Conservation (phyloP, 2,329 filamentous ascomycete genomes). For the Fusarium napiforme region DNA sequence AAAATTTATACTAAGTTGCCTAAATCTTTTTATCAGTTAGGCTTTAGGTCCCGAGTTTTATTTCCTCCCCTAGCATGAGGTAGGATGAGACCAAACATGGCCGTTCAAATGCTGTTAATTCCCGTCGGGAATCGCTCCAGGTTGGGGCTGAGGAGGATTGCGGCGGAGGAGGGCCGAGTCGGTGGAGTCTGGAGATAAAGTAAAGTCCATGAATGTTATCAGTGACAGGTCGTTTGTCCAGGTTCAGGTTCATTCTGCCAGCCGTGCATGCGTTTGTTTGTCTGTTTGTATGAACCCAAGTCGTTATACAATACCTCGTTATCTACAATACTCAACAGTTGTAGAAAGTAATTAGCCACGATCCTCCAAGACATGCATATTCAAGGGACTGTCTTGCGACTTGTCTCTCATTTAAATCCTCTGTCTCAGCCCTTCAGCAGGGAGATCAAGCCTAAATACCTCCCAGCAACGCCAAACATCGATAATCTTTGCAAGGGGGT, state of each 20-base stretch:
- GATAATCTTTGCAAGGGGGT: constrained; percentile 3
- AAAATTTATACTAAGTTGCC: too few relatives aligned
- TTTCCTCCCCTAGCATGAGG: not conserved
- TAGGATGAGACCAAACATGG: constrained; percentile 11
- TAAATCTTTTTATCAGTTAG: too few relatives aligned
- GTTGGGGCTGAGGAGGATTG: not conserved
- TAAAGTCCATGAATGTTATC: not conserved
- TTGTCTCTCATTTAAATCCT: too few relatives aligned
- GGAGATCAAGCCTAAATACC: constrained; percentile 22
- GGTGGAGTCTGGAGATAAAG: constrained; percentile 12
- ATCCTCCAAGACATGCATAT: not conserved
- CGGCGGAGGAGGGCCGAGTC: not conserved
- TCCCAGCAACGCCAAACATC: not conserved
- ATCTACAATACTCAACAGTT: not conserved
- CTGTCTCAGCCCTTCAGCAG: constrained; percentile 20
- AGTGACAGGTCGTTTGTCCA: constrained; percentile 4
- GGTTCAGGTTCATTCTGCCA: not conserved
- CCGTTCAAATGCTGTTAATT: constrained; percentile 3
- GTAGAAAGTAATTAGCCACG: not conserved
- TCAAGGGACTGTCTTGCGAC: not conserved
- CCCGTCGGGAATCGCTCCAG: constrained; percentile 14
- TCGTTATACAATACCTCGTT: not conserved
- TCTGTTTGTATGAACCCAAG: not conserved
- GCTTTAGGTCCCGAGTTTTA: too few relatives aligned
- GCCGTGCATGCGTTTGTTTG: not conserved